Conservation (phyloP, 1,284 basidiomycete species). For the Leccinum variabile region DNA sequence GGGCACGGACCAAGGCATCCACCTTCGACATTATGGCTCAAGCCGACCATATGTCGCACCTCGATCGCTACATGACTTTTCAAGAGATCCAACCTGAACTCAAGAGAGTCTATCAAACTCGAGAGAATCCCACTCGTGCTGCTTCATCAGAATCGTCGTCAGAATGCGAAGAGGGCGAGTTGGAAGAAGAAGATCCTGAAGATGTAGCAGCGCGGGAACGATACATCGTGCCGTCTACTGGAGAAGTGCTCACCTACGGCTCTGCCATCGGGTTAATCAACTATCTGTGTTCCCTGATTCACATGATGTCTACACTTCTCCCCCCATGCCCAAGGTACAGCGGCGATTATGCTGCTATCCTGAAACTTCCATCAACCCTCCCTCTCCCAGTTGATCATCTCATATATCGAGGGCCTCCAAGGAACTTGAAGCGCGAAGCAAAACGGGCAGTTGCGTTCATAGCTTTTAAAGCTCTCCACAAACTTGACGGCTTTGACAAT, state of each 20-base stretch:
- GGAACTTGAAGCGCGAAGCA: slow-evolving; percentile 72
- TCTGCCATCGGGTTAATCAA: slow-evolving; percentile 68
- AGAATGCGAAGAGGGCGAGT: slow-evolving; percentile 35
- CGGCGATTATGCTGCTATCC: slow-evolving; percentile 54
- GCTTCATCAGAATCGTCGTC: slow-evolving; percentile 32
- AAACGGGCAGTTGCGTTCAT: slow-evolving; percentile 77
- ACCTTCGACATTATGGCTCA: slow-evolving; percentile 80
- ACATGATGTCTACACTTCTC: slow-evolving; percentile 64
- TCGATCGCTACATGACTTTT: slow-evolving; percentile 59
- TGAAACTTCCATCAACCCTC: slow-evolving; percentile 68
- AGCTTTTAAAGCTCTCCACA: slow-evolving; percentile 66
- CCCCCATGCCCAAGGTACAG: slow-evolving; percentile 57
- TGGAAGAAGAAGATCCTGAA: slow-evolving; percentile 46
- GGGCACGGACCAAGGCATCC: slow-evolving; percentile 73
- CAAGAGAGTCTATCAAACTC: slow-evolving; percentile 57
- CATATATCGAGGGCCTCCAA: slow-evolving; percentile 54
- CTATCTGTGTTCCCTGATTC: slow-evolving; percentile 73
- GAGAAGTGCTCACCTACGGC: slow-evolving; percentile 75
- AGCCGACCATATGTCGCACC: slow-evolving; percentile 52
- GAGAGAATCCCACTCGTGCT: slow-evolving; percentile 39
- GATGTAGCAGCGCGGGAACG: slow-evolving; percentile 68
- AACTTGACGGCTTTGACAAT: slow-evolving; percentile 75
- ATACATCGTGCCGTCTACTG: slow-evolving; percentile 67
- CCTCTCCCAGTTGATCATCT: slow-evolving; percentile 59
- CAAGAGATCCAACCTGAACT: slow-evolving; percentile 62